Percentiles rank a stretch among this genome's conserved stretches.
These are phyloP conservation scores for Penicillium glabrum DNA, from an alignment of 2,329 filamentous ascomycete species.

Conservation along the genomic window DNA sequence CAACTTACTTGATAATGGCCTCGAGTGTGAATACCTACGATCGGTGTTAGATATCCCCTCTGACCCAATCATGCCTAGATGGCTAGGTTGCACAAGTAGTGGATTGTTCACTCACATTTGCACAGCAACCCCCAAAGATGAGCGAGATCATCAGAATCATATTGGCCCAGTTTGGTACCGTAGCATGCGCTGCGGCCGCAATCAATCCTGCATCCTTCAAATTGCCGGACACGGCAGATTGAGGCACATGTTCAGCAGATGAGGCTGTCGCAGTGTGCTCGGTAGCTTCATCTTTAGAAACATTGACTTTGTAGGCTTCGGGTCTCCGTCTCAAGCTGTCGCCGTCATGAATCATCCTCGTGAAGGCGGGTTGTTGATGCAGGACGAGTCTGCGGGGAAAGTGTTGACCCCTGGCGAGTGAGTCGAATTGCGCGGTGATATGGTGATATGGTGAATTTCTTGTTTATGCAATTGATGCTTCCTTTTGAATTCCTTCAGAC, in stretches of 20 bases:
- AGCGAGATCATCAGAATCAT: constrained; percentile 70
- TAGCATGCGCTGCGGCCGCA: constrained; percentile 31
- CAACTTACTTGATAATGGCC: constrained; percentile 82
- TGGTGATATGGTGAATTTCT: background rate
- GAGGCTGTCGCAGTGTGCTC: background rate
- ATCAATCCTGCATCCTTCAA: constrained; percentile 19
- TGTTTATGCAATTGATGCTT: background rate
- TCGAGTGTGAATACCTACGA: constrained; percentile 88
- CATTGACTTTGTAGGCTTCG: background rate
- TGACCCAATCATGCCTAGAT: too few species aligned
- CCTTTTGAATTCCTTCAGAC: background rate
- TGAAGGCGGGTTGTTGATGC: background rate
- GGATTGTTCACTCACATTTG: constrained; percentile 65
- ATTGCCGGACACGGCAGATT: background rate
- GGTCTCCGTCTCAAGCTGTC: background rate
- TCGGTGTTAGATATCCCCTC: background rate
- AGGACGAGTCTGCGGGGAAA: background rate
- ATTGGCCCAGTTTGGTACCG: constrained; percentile 61
- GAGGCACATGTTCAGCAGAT: background rate
- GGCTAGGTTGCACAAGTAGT: background rate
- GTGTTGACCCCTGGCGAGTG: background rate
- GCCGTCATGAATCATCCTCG: background rate
- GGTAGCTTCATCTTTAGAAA: background rate
- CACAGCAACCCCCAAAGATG: constrained; percentile 95
- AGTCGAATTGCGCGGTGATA: background rate